Base-by-base conservation (phyloP, 306 rosid species). In the Gillenia trifoliata region DNA sequence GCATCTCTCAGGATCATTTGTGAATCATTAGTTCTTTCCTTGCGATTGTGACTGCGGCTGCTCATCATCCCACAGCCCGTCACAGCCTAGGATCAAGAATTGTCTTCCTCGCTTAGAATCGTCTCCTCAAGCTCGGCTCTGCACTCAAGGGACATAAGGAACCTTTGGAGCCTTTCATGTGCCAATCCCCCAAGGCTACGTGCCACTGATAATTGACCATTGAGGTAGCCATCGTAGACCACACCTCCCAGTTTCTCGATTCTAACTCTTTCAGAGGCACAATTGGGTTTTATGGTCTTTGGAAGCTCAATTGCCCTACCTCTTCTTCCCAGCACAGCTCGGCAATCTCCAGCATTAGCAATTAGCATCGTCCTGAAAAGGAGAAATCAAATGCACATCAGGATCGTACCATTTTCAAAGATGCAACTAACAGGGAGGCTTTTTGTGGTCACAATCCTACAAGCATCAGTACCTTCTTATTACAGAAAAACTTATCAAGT, bases 31-130 rank as follows among this genome's bases (percentile, higher is more conserved):
- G 22, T 59, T 76, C 79, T 68, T 56, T 76, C 68, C 79, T 76
- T 43, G 74, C 68, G 10, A 68, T 76, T 57, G 79, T 76, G 49
- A 76, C 74, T 4, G 79, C 79, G 79, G 34, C 79, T 76, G 68
- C 74, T 76, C 79, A 76, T 76, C 49, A 76, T 76, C 79, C 79
- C 79, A 76, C 61, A 76, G 26, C 33, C 79, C 79, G 15, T 76
- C 79, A 30, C 79, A 76, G 49, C 79, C 79, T 30, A 76, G 65
- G 55, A 76, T 76, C 61, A 76, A 57, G 74, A 76, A 76, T 22
- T 76, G 23, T 76, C 79, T 41, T 76, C 74, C 79, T 76, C 74
- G n/a, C 61, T 28, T 29, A 76, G 66, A 61, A 68, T 76, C 13
- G 25, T 76, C 79, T 76, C 79, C 65, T 67, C 60, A 10, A 76